phyloP scores from a whole-genome alignment of 164 flowering plant genomes.

The Vitis vinifera region DNA sequence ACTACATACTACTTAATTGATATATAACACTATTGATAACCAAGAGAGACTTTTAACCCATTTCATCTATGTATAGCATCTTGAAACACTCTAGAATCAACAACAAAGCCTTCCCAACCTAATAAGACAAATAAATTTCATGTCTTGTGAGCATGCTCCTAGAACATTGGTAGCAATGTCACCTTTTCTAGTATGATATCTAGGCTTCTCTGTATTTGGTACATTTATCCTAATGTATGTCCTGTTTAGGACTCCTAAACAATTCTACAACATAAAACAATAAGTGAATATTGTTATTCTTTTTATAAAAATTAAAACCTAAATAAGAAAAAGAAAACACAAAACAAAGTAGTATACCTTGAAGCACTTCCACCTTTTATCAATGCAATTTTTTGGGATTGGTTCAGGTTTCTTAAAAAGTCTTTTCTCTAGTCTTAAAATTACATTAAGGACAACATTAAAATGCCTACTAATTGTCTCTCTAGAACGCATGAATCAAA shows the following conservation, averaged over 20 bases:
- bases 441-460: neutral
- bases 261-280: too few species aligned
- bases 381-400: conserved; percentile 7
- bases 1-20: too few species aligned
- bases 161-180: too few species aligned
- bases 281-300: too few species aligned
- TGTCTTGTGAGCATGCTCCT: neutral
- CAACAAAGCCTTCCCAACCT: conserved; percentile 14
- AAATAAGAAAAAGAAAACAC: neutral
- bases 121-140: conserved; percentile 8
- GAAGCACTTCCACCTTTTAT: conserved; percentile 20
- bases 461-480: conserved; percentile 18
- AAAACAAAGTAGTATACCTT: conserved; percentile 6
- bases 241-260: conserved; percentile 15
- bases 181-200: neutral
- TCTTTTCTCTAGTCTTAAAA: neutral
- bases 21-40: neutral
- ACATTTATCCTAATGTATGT: neutral
- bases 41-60: neutral
- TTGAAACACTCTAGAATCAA: conserved; percentile 6
- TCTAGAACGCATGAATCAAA: neutral
- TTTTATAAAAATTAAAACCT: neutral
- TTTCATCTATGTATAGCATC: conserved; percentile 5
- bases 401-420: conserved; percentile 9
- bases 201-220: neutral